Evolutionary conservation across 2,329 filamentous ascomycete species (phyloP).

Genomic region (Cladosporium colombiae): DNA sequence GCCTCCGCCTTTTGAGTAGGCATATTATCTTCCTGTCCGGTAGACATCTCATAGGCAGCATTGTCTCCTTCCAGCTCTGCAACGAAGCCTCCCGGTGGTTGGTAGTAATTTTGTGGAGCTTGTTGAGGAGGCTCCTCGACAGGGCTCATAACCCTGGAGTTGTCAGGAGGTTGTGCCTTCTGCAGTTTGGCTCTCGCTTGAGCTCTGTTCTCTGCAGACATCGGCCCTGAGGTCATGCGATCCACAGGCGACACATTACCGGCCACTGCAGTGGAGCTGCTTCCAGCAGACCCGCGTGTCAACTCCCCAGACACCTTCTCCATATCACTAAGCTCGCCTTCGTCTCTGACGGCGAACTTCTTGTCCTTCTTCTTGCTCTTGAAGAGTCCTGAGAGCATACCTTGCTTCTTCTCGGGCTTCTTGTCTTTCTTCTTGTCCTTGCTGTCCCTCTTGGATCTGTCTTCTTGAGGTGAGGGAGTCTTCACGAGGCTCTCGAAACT

Average conservation of each 20-base stretch:
- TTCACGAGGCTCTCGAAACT: conserved; percentile 79
- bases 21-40: conserved; percentile 44
- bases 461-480: conserved; percentile 61
- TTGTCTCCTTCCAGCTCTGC: conserved; percentile 42
- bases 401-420: conserved; percentile 75
- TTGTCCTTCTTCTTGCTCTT: conserved; percentile 68
- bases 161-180: conserved; percentile 24
- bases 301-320: conserved; percentile 37
- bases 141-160: conserved; percentile 17
- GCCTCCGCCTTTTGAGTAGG: conserved; percentile 28
- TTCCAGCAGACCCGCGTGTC: conserved; percentile 25
- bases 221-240: conserved; percentile 11
- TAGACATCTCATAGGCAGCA: conserved; percentile 41
- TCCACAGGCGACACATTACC: conserved; percentile 17
- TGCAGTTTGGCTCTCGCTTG: conserved; percentile 29
- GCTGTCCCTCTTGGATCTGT: conserved; percentile 62
- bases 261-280: not conserved
- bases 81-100: conserved; percentile 27
- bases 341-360: conserved; percentile 49
- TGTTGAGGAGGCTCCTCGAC: conserved; percentile 8
- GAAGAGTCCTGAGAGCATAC: conserved; percentile 71
- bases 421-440: conserved; percentile 77
- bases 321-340: conserved; percentile 33
- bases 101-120: conserved; percentile 7
- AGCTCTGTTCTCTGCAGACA: conserved; percentile 14